Evolutionary conservation across 2,329 filamentous ascomycete genomes (phyloP).

Genomic region (Microsporum ferrugineum): DNA sequence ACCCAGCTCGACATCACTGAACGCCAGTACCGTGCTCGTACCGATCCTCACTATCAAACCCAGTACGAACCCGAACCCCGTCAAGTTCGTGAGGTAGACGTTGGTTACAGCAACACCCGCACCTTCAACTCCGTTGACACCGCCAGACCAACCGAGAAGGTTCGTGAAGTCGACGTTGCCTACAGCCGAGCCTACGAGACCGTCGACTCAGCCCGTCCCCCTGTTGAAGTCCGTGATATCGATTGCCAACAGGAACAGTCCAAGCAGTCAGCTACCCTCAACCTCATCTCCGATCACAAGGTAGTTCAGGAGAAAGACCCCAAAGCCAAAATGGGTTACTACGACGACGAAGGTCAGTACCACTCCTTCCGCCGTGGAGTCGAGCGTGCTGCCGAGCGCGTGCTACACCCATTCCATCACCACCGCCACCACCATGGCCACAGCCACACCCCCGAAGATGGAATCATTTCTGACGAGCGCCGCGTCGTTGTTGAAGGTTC

Average conservation of each 20-base stretch:
- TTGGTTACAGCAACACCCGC: conserved; percentile 19
- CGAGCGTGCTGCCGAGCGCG: conserved; percentile 53
- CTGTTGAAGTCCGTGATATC: conserved; percentile 16
- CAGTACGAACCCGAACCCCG: conserved; percentile 31
- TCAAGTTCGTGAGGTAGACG: conserved; percentile 23
- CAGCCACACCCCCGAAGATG: conserved; percentile 18
- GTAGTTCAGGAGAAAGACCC: conserved; percentile 41
- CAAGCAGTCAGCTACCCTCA: conserved; percentile 31
- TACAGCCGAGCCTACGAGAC: conserved; percentile 17
- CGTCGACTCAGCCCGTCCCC: conserved; percentile 12
- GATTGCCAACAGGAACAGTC: conserved; percentile 21
- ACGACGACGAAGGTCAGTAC: conserved; percentile 67
- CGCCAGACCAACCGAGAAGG: background rate
- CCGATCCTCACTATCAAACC: conserved; percentile 42
- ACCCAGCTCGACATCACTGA: conserved; percentile 43
- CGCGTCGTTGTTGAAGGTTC: conserved; percentile 32
- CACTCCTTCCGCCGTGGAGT: conserved; percentile 63
- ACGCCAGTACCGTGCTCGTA: conserved; percentile 55
- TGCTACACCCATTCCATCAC: conserved; percentile 52
- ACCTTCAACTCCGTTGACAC: conserved; percentile 11
- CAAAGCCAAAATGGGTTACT: conserved; percentile 62
- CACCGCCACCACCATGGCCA: conserved; percentile 30
- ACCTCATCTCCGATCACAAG: conserved; percentile 1
- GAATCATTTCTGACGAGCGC: conserved; percentile 33
- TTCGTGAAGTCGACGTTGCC: conserved; percentile 21